Conservation (phyloP, 192 early-diverging fungal species). For the Coemansia sp. region DNA sequence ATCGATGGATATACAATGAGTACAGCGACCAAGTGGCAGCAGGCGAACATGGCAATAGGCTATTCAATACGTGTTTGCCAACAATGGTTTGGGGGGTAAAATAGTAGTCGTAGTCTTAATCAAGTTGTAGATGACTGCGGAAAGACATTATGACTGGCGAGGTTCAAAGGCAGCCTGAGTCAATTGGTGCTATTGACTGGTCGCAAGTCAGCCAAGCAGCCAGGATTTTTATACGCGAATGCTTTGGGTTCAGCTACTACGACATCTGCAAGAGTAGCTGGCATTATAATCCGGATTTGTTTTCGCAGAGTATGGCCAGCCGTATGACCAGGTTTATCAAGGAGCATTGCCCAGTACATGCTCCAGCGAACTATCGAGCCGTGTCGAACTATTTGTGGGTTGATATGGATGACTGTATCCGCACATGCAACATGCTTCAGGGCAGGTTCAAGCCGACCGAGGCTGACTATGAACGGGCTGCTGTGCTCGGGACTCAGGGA, state of each 20-base stretch:
- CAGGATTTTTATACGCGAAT: not conserved
- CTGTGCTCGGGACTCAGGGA: not conserved
- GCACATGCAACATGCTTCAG: not conserved
- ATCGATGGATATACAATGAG: not conserved
- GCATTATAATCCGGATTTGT: constrained; percentile 10
- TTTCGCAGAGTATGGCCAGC: constrained; percentile 6
- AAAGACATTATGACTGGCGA: not conserved
- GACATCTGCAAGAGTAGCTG: constrained; percentile 8
- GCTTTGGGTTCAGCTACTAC: constrained; percentile 5
- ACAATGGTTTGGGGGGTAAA: not conserved
- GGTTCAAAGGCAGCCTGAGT: constrained; percentile 4
- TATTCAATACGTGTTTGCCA: not conserved
- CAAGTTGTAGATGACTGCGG: not conserved
- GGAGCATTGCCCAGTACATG: constrained; percentile 1
- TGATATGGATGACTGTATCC: constrained; percentile 11
- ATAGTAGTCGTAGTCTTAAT: not conserved
- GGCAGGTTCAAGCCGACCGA: constrained; percentile 16
- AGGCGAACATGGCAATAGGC: not conserved
- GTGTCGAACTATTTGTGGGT: constrained; percentile 35
- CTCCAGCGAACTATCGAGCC: constrained; percentile 6
- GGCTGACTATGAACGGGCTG: not conserved
- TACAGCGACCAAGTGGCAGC: not conserved
- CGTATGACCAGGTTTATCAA: constrained; percentile 15
- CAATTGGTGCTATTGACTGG: constrained; percentile 6
- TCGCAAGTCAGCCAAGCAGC: not conserved